These are phyloP conservation scores for Neocallimastix lanati DNA, from an alignment of 192 early-diverging fungal species.

Conservation along the genomic window DNA sequence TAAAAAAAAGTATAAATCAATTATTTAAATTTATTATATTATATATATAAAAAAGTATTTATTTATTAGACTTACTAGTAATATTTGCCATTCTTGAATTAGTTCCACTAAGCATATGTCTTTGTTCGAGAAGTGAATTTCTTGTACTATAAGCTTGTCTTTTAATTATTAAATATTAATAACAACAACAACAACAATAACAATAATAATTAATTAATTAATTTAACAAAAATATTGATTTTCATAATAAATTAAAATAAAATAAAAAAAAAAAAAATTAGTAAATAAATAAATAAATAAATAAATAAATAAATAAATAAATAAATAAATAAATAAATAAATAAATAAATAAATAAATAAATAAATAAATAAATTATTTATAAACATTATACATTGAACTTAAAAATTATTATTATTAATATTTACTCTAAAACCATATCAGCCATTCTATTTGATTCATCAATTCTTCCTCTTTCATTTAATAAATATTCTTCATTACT, in stretches of 20 bases:
- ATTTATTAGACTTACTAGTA: constrained; percentile 18
- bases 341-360: background rate
- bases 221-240: background rate
- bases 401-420: no score
- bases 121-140: constrained; percentile 43
- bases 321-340: no score
- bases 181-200: constrained; percentile 1
- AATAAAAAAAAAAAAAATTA: no score
- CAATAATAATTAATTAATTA: constrained; percentile 1
- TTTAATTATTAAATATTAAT: background rate
- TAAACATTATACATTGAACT: no score
- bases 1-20: no score
- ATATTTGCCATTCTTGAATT: constrained; percentile 31
- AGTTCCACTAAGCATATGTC: constrained; percentile 28
- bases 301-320: no score
- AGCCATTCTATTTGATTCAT: constrained; percentile 49
- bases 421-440: constrained; percentile 62
- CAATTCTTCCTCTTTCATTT: constrained; percentile 48
- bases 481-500: constrained; percentile 42
- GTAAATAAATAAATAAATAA: no score
- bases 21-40: background rate
- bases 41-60: background rate
- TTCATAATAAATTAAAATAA: no score
- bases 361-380: no score
- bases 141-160: constrained; percentile 59